A percentile compares a stretch with the other conserved stretches of the same genome.
Evolutionary conservation across 306 rosid species (phyloP).

Genomic region (Myrica gale): DNA sequence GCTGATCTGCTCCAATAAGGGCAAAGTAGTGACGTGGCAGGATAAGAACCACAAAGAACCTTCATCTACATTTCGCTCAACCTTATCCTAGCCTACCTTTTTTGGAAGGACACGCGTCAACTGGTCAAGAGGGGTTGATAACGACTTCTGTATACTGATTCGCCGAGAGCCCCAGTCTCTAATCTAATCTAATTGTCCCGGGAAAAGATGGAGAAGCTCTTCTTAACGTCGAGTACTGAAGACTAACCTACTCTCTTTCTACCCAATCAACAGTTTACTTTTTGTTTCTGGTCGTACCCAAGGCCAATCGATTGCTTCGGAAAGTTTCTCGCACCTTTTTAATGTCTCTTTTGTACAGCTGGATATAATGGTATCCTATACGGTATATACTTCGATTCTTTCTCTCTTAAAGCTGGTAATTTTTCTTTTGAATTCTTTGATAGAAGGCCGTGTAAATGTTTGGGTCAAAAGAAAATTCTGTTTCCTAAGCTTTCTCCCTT

Average conservation of each 20-base stretch:
- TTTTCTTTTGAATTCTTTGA: no score
- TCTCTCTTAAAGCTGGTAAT: no score
- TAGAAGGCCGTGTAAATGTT: no score
- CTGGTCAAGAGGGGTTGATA: conserved; percentile 24
- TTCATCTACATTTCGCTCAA: conserved; percentile 18
- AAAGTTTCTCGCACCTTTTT: no score
- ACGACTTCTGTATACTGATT: conserved; percentile 6
- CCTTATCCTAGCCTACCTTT: conserved; percentile 49
- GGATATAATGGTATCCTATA: not conserved
- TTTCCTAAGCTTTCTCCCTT: no score
- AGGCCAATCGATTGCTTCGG: not conserved
- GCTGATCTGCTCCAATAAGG: conserved; percentile 4
- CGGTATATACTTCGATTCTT: not conserved
- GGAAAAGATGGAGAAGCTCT: not conserved
- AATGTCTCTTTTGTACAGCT: not conserved
- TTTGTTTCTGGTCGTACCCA: not conserved
- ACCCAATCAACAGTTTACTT: not conserved
- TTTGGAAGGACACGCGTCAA: conserved; percentile 61
- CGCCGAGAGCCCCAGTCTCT: no score
- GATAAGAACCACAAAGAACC: conserved; percentile 41
- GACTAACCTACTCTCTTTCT: not conserved
- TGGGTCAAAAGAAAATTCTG: no score
- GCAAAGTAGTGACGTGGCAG: conserved; percentile 29
- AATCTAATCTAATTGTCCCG: no score
- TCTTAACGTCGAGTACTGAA: not conserved